Conservation (phyloP, 352 stramenopile species). For the Phytophthora pseudosyringae region DNA sequence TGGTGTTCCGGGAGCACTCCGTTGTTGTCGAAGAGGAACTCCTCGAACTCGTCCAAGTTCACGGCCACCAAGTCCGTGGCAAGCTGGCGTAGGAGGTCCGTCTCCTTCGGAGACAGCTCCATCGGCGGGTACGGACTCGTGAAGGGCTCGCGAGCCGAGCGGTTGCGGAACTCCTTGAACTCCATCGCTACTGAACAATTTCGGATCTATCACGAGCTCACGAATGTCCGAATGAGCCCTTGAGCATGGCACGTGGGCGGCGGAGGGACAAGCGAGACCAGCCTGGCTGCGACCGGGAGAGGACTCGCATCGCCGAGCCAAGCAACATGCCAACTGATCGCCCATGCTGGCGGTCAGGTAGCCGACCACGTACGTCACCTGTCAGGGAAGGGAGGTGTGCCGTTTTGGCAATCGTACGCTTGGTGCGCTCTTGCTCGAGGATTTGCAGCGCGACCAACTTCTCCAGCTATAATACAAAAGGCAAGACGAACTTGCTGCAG, state of each 20-base stretch:
- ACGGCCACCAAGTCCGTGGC: slow-evolving; percentile 34
- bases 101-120: slow-evolving; percentile 26
- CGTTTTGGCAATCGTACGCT: slow-evolving; percentile 36
- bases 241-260: slow-evolving; percentile 1
- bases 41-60: slow-evolving; percentile 35
- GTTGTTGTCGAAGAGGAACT: slow-evolving; percentile 36
- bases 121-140: slow-evolving; percentile 38
- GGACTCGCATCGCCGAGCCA: background rate
- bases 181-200: slow-evolving; percentile 24
- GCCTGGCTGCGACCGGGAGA: slow-evolving; percentile 13
- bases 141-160: slow-evolving; percentile 24
- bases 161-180: slow-evolving; percentile 34
- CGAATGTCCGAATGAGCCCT: slow-evolving; percentile 32
- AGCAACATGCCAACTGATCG: background rate
- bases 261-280: slow-evolving; percentile 8
- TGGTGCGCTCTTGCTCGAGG: slow-evolving; percentile 15
- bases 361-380: background rate
- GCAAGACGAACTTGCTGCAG: slow-evolving; percentile 17
- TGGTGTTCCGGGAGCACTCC: slow-evolving; percentile 25
- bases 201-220: slow-evolving; percentile 9
- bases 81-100: slow-evolving; percentile 30
- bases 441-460: slow-evolving; percentile 27
- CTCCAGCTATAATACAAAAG: slow-evolving; percentile 20
- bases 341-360: background rate
- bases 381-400: background rate